Conservation (phyloP, 139 green algal genomes). For the Astrephomene gubernaculifera region DNA sequence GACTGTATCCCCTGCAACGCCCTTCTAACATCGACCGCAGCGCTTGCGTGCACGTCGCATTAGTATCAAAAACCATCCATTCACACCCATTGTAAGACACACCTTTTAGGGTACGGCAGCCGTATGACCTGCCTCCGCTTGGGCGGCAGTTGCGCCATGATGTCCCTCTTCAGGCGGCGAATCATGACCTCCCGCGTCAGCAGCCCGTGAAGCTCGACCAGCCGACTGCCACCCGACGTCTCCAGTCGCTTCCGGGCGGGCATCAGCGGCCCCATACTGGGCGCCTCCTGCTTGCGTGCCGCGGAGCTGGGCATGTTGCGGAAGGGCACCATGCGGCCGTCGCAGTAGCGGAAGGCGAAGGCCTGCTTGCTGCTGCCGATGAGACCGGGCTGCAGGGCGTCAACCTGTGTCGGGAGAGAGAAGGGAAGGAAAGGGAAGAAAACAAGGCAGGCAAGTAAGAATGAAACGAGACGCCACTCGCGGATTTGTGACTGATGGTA, state of each 20-base stretch:
- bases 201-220: slow-evolving; percentile 91
- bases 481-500: no score
- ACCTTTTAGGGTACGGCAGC: slow-evolving; percentile 59
- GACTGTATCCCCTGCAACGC: no score
- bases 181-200: slow-evolving; percentile 91
- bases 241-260: slow-evolving; percentile 19
- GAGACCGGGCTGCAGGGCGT: slow-evolving; percentile 82
- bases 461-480: no score
- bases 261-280: neutral
- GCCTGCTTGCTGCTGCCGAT: slow-evolving; percentile 78
- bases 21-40: no score
- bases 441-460: neutral
- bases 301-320: neutral
- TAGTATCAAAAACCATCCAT: no score
- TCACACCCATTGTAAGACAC: no score
- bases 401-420: slow-evolving; percentile 66
- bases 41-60: no score
- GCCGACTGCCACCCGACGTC: slow-evolving; percentile 53
- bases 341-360: slow-evolving; percentile 83
- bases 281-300: neutral
- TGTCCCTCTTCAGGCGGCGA: slow-evolving; percentile 91
- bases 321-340: slow-evolving; percentile 67
- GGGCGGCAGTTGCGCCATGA: slow-evolving; percentile 89
- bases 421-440: neutral
- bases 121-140: slow-evolving; percentile 87